Evolutionary conservation across 2,329 filamentous ascomycete genomes (phyloP).

Genomic region (Davidsoniella australis): DNA sequence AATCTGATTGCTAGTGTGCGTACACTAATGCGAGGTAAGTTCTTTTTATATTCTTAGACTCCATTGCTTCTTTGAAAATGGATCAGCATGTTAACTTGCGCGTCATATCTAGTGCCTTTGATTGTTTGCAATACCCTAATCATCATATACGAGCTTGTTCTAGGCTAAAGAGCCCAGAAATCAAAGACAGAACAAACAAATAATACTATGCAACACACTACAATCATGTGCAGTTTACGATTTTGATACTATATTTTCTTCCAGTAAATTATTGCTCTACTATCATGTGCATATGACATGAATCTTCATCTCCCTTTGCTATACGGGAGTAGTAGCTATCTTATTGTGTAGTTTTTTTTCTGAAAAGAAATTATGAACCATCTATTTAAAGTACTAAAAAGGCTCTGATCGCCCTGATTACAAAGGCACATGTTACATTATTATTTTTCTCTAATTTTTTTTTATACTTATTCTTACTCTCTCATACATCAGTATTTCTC

Average conservation of each 20-base stretch:
- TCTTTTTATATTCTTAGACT: not conserved
- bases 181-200: not conserved
- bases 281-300: no score
- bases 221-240: not conserved
- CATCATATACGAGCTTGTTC: constrained; percentile 64
- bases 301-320: no score
- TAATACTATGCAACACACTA: not conserved
- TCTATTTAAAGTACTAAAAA: no score
- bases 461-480: not conserved
- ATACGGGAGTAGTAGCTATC: no score
- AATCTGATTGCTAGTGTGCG: constrained; percentile 81
- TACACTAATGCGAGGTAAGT: constrained; percentile 75
- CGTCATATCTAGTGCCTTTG: constrained; percentile 48
- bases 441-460: no score
- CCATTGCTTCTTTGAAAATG: no score
- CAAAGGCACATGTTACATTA: no score
- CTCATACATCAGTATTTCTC: not conserved
- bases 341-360: no score
- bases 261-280: no score
- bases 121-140: constrained; percentile 71
- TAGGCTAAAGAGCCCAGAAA: constrained; percentile 36
- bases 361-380: no score
- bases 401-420: no score
- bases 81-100: not conserved
- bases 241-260: not conserved